Evolutionary conservation across 306 rosid species (phyloP).

Genomic region (Alnus glutinosa): DNA sequence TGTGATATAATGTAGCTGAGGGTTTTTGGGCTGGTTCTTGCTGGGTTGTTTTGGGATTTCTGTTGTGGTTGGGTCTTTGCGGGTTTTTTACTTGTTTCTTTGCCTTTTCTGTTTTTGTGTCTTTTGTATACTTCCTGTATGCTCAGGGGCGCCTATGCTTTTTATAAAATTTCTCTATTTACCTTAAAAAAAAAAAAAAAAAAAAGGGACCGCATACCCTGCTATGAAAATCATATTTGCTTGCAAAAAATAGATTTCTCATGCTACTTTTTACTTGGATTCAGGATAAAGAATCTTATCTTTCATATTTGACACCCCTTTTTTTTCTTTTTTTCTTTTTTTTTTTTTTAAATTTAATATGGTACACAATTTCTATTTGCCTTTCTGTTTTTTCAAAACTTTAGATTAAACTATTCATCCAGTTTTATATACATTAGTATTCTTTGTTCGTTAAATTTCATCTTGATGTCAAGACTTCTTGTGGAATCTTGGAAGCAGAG

Average conservation of each 20-base stretch:
- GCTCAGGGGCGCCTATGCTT: too few relatives aligned
- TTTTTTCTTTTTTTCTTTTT: too few relatives aligned
- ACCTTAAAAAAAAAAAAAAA: too few relatives aligned
- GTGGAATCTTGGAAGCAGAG: constrained; percentile 61
- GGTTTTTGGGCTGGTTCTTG: too few relatives aligned
- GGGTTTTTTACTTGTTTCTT: too few relatives aligned
- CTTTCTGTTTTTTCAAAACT: neutral
- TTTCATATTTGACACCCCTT: neutral
- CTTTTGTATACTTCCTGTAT: too few relatives aligned
- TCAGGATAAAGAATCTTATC: neutral
- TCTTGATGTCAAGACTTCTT: constrained; percentile 22
- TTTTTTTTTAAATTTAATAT: neutral
- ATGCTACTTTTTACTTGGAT: neutral
- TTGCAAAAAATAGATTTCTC: neutral
- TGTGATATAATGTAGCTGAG: too few relatives aligned
- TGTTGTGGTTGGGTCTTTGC: too few relatives aligned
- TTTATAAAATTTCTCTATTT: too few relatives aligned
- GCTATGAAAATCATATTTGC: neutral
- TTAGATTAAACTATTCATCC: neutral
- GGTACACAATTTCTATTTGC: neutral
- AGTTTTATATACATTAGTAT: neutral
- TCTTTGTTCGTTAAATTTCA: neutral
- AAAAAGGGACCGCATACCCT: too few relatives aligned
- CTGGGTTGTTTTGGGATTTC: too few relatives aligned
- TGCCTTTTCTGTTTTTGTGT: too few relatives aligned